A percentile compares a stretch with the other conserved stretches of the same genome.
Evolutionary conservation across 2,329 filamentous ascomycete species (phyloP).

Genomic region (Phaeophleospora eucalypticola): DNA sequence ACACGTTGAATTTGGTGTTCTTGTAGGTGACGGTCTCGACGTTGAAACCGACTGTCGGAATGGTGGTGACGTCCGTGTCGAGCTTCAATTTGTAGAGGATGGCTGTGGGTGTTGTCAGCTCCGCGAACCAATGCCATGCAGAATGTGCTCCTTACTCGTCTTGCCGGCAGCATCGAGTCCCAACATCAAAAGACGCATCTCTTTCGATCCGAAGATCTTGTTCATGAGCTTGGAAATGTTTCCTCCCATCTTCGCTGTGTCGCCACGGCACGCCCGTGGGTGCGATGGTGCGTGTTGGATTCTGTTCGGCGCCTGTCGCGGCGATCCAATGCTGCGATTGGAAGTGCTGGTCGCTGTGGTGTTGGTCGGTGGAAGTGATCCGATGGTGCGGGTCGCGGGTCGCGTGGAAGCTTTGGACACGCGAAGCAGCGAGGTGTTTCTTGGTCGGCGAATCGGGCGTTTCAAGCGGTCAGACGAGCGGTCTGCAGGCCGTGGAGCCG

Average conservation of each 20-base stretch:
- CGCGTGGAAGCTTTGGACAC: constrained; percentile 1
- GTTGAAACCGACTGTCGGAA: constrained; percentile 99
- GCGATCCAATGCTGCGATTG: not conserved
- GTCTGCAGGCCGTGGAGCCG: too few species aligned
- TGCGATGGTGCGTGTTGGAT: not conserved
- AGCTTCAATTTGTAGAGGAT: constrained; percentile 99
- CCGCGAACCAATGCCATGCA: not conserved
- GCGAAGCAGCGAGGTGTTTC: not conserved
- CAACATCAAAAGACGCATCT: constrained; percentile 97
- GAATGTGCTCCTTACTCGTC: constrained; percentile 58
- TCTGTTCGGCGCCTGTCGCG: not conserved
- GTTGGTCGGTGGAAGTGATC: not conserved
- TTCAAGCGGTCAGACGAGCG: not conserved
- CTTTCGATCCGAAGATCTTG: constrained; percentile 98
- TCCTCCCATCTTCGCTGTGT: constrained; percentile 67
- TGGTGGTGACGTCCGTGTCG: constrained; percentile 97
- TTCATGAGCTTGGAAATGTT: constrained; percentile 92
- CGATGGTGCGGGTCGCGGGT: not conserved
- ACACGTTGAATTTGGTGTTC: constrained; percentile 99
- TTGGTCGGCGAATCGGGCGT: not conserved
- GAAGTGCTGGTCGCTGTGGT: not conserved
- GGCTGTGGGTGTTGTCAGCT: constrained; percentile 40
- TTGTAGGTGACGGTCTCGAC: constrained; percentile 99
- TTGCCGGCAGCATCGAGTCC: constrained; percentile 96
- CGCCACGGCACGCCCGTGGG: constrained; percentile 2